Base-by-base conservation (phyloP, 495 filamentous ascomycete genomes). In the Penicillium silybi region DNA sequence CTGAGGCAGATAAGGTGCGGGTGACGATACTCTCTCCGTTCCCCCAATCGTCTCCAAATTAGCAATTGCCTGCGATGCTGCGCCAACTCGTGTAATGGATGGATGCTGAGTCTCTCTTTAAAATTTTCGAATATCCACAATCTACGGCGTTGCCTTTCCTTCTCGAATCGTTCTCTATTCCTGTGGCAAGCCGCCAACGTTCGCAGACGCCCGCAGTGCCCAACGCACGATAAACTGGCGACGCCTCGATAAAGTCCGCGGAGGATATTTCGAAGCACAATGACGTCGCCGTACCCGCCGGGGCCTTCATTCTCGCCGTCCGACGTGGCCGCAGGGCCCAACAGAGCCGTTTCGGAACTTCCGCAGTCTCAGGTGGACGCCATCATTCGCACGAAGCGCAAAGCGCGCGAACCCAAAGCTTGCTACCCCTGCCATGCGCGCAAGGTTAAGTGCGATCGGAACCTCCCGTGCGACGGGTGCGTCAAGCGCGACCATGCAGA, bases 401-500 rank as follows among this genome's bases (percentile, higher is more conserved):
- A 76, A 51, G 72, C 71, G 20, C 72, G 74, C 15, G 70, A 74
- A 43, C 74, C 74, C 6, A 75, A 75, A 53, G 85, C 85, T 32
- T 89, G 85, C 65, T 89, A 85, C 72, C 85, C 85, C 25, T 88
- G 85, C 65, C 75, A 86, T 54, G 83, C 85, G 64, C 75, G 85
- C 19, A 89, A 89, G 58, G 85, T 88, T 38, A 88, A 85, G 70
- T 89, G 85, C 61, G 84, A 87, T 66, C 85, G 86, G 57, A 83
- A 86, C 48, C 74, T 83, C 41, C 85, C 85, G 1, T 89, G 85
- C 63, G 82, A 87, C 58, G 84, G 85, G 32, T 89, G 85, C 58
- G 78, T 86, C 56, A 87, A 87, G 72, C 77, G 85, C 52, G 84
- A 87, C 50, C 85, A 89, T 62, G 78, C 84, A 7, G 78, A 83